Base-by-base conservation (phyloP, 305 asterid species). In the Stenogyne calaminthoides region DNA sequence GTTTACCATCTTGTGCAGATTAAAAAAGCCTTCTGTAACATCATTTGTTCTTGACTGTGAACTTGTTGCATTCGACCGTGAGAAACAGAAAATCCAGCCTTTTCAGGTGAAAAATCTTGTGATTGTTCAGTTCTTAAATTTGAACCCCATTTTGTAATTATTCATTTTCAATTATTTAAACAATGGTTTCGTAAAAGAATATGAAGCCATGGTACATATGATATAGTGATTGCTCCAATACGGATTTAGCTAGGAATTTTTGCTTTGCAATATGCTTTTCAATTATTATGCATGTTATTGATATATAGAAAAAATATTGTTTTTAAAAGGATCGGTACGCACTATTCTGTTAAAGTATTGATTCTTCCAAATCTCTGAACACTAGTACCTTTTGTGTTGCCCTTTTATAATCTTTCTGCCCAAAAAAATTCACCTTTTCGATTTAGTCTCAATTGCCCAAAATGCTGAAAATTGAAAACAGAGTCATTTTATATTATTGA, bases 41-140 rank as follows among this genome's bases (percentile, higher is more conserved):
- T 92, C 98, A 70, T 92, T 95, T 81, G 96, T 95, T 83, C 96
- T 95, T 58, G 98, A 95, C 73, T 92, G 99, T 44, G 99, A 95
- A 83, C 82, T 92, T 80, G 99, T 95, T 81, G 99, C 98, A 69
- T 92, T 84, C 27, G 98, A 95, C 67, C 96, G 92, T 55, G 92
- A 89, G 87, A 91, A 92, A 74, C 96, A 91, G 83, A 95, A 81
- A 83, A 95, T 95, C 73, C 91, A 80, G 71, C 98, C 98, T 58
- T 95, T 95, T 72, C 96, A 95, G 98, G 99, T 95, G 72, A 67
- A 36, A 40, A 37, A 27, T 76, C 71, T 73, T 60, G 34, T 73
- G 66, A 78, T 34, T 11, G 2, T 61, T 34, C 44, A 59, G 36
- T 70, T 55, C 47, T 47, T 66, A 57, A 56, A 60, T 72, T n/a